These are phyloP conservation scores for Apostasia shenzhenica DNA, from an alignment of 106 monocot species.

Conservation along the genomic window DNA sequence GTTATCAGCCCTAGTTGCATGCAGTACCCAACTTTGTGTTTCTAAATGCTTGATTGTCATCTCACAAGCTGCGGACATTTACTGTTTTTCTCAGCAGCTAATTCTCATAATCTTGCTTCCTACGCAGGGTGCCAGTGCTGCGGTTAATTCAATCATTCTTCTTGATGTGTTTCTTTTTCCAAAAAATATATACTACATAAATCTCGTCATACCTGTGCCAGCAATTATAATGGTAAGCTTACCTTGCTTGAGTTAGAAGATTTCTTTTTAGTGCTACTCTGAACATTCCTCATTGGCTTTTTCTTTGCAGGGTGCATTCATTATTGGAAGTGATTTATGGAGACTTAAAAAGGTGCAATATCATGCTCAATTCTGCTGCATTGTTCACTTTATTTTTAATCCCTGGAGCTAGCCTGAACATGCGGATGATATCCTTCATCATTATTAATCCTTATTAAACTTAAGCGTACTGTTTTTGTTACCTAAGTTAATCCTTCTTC, in stretches of 20 bases:
- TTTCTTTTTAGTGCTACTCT: not conserved
- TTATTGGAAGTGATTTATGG: constrained; percentile 58
- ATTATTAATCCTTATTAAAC: too few species aligned
- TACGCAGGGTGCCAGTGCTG: constrained; percentile 88
- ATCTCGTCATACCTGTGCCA: constrained; percentile 77
- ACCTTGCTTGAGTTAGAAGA: not conserved
- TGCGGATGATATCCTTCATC: not conserved
- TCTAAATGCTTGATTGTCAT: too few species aligned
- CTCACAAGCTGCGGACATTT: too few species aligned
- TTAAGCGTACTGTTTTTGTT: too few species aligned
- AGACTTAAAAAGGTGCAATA: constrained; percentile 46
- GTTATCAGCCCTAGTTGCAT: too few species aligned
- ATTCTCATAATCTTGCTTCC: not conserved
- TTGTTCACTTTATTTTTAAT: constrained; percentile 1
- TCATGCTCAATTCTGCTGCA: not conserved
- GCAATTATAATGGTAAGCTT: constrained; percentile 62
- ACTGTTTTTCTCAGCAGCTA: too few species aligned
- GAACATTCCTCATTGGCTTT: not conserved
- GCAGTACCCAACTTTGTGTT: too few species aligned
- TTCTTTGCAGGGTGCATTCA: constrained; percentile 46
- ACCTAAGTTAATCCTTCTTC: too few species aligned
- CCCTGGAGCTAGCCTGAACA: too few species aligned
- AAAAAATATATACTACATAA: constrained; percentile 50
- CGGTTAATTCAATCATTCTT: constrained; percentile 85
- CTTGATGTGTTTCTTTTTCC: constrained; percentile 86